Conservation (phyloP, 345 rosid genomes). For the Syzygium grande region DNA sequence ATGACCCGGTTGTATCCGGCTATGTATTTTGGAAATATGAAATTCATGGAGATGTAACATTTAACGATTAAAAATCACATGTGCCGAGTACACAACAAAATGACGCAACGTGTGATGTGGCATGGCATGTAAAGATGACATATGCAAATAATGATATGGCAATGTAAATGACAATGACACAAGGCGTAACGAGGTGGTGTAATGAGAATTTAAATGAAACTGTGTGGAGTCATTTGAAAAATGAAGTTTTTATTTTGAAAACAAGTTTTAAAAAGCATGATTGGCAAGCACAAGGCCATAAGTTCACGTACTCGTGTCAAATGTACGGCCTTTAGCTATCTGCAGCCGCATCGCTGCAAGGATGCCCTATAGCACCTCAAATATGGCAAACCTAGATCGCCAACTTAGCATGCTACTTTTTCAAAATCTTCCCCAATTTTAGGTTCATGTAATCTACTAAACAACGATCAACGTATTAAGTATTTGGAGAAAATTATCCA, state of each 20-base stretch:
- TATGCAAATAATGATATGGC: background rate
- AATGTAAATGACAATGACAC: no score
- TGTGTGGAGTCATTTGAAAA: background rate
- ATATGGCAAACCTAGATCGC: background rate
- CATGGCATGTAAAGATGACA: background rate
- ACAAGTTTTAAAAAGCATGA: background rate
- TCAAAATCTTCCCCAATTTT: background rate
- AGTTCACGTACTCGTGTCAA: background rate
- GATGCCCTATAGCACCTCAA: background rate
- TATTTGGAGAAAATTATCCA: background rate
- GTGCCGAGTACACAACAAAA: background rate
- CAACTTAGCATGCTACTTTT: background rate
- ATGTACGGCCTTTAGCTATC: background rate
- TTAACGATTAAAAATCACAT: background rate
- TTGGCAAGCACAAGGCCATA: background rate
- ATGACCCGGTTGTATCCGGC: accelerated
- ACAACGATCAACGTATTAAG: background rate
- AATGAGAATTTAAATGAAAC: background rate
- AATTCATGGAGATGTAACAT: background rate
- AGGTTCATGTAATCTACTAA: background rate
- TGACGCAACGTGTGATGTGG: background rate
- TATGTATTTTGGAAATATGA: background rate
- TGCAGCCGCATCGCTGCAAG: background rate
- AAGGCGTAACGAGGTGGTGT: background rate
- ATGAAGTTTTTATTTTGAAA: background rate